Base-by-base conservation (phyloP, 441 rosid genomes). In the Breynia disticha region DNA sequence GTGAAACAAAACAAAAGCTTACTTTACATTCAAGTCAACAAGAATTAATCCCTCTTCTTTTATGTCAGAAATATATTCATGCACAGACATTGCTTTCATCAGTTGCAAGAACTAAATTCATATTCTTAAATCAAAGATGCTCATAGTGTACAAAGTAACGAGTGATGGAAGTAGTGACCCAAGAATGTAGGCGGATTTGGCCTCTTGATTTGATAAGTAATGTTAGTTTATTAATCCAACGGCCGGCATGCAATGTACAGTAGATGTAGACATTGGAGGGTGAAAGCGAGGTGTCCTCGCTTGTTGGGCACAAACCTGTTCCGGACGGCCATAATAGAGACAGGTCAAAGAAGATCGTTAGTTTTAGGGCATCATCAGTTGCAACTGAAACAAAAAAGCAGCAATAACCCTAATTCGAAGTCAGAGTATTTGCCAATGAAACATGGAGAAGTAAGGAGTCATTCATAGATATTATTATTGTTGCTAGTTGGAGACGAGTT, bases 241-340 rank as follows among this genome's bases (percentile, higher is more conserved):
- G 66, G 77, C 59, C 71, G 71, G 75, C 67, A 10, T 11, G 65
- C 18, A 43, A 42, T 19, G 16, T 13, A 39, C 49, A 20, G 24
- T 17, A 14, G 49, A 41, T 7, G 16, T 35, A 1, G 20, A 61
- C 46, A 11, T 41, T 11, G n/a, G 15, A 9, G n/a, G 44, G 15
- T 15, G 44, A 41, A 41, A 41, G 44, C 44, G 44, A 41, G 44
- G 44, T 41, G 44, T 41, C 35, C 35, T 28, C 35, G 35, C 1
- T 28, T 28, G 35, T 41, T 41, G 3, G n/a, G 44, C 44, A 15
- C n/a, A 41, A 15, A 0, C 44, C 44, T 15, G 13, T 11, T 41
- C n/a, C 41, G 41, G 41, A 37, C 41, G 41, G 41, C 41, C 41
- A 37, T 11, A 37, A 37, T n/a, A 37, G 41, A 11, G 41, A 37